Evolutionary conservation across 371 early-diverging fungal species (phyloP), one percentile per base, ranked within the genome.

Genomic region (Mycotypha africana): DNA sequence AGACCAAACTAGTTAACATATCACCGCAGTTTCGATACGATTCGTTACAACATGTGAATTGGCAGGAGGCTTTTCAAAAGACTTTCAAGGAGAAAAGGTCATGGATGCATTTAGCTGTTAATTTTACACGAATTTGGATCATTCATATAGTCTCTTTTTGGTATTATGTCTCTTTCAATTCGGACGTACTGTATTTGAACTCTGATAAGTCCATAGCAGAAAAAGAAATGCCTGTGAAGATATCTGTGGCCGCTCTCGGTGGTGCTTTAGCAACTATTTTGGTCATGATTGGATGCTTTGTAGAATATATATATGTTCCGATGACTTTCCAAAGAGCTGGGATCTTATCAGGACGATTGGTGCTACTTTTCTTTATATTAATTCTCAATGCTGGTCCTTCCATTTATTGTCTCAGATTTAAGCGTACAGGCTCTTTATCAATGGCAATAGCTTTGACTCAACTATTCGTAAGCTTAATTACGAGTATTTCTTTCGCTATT

Each of bases 1-100:
- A 79, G 40, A 47, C 73, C 1, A 53, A 62, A 17, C 51, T 89
- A 23, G 76, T 81, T 60, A 76, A 79, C 24, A 42, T 81, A 1
- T 73, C 79, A 4, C 67, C 79, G 2, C 63, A 70, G n/a, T 81
- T 86, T 46, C 78, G 91, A 22, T 93, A 83, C 67, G 36, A 38
- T 1, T 75, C 66, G 4, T 65, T 92, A 8, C 65, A 73, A 45
- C 65, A 84, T 10, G 82, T 92, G 42, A 65, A 79, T 47, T 92
- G 91, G 91, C 62, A 63, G 15, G 69, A 75, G 42, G 71, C 82
- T 7, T 87, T 91, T 56, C 55, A 62, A 47, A 94, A 92, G 65
- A 92, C 93, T 2, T 94, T 90, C 67, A 82, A 84, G 48, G 95
- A 94, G 64, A 80, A 82, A 32, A 83, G 93, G 30, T 83, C 89